Percentiles rank a stretch among this genome's conserved stretches.
Conservation (phyloP, 2,329 filamentous ascomycete species). For the Xylariaceae sp. region DNA sequence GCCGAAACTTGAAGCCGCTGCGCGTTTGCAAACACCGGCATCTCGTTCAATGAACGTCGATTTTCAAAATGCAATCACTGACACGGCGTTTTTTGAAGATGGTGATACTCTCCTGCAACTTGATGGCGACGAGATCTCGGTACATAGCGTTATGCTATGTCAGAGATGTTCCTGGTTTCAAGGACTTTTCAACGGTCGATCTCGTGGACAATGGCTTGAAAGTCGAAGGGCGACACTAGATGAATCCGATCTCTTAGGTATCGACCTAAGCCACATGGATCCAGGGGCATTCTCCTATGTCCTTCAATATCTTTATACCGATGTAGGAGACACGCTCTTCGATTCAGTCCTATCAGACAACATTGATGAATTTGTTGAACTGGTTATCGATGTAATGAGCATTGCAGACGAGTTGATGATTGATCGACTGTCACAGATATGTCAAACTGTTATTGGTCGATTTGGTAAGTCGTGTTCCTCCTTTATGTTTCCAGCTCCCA, state of each 20-base stretch:
- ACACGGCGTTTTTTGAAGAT: constrained; percentile 68
- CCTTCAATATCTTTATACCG: constrained; percentile 75
- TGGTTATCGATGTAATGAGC: constrained; percentile 85
- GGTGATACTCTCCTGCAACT: constrained; percentile 77
- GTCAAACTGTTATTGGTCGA: constrained; percentile 74
- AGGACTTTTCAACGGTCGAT: constrained; percentile 82
- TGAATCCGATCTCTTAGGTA: constrained; percentile 49
- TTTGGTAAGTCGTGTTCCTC: constrained; percentile 43
- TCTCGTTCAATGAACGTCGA: constrained; percentile 62
- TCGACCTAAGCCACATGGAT: constrained; percentile 80
- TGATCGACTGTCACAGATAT: constrained; percentile 81
- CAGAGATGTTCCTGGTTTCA: constrained; percentile 89
- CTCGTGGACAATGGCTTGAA: constrained; percentile 77
- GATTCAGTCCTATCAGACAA: constrained; percentile 65
- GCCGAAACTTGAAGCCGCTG: constrained; percentile 66
- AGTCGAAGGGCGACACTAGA: constrained; percentile 52
- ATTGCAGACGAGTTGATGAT: constrained; percentile 95
- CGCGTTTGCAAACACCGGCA: constrained; percentile 66
- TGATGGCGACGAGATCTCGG: constrained; percentile 62
- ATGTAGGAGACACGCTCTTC: constrained; percentile 75
- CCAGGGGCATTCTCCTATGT: constrained; percentile 71
- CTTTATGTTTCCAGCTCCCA: background rate
- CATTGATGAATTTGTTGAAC: constrained; percentile 78
- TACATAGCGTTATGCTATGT: constrained; percentile 75
- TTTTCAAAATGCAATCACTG: constrained; percentile 62